Conservation (phyloP, 768 basidiomycete species). For the Pholiota microspora region DNA sequence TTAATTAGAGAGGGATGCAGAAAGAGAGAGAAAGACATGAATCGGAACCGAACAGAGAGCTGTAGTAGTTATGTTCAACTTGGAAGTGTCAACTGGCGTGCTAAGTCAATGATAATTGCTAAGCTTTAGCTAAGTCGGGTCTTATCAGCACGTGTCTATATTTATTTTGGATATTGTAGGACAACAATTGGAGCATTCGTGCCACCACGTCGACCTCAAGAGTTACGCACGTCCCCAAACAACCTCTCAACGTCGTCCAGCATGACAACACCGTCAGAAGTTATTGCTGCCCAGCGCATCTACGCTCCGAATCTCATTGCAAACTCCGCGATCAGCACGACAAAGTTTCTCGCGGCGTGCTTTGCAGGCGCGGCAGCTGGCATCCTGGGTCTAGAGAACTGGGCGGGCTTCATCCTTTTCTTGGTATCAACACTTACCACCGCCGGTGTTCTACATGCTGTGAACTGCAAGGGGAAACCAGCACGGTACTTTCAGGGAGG, state of each 20-base stretch:
- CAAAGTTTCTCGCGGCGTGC: constrained; percentile 81
- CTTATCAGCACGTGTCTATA: background rate
- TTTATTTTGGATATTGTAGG: background rate
- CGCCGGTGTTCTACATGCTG: constrained; percentile 55
- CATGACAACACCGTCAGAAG: constrained; percentile 50
- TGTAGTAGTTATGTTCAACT: too few species aligned
- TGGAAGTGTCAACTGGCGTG: background rate
- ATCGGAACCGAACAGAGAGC: background rate
- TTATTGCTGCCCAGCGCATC: constrained; percentile 53
- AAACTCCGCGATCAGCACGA: constrained; percentile 58
- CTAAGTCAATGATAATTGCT: background rate
- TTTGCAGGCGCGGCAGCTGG: constrained; percentile 88
- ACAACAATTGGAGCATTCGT: background rate
- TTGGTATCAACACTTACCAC: constrained; percentile 64
- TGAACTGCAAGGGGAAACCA: constrained; percentile 73
- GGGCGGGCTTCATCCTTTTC: constrained; percentile 81
- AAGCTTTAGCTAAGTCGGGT: background rate
- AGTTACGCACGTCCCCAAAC: background rate
- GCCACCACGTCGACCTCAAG: background rate
- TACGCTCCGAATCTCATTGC: constrained; percentile 65
- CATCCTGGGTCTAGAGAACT: constrained; percentile 85
- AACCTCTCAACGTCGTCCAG: background rate
- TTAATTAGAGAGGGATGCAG: background rate
- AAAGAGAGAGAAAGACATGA: background rate
- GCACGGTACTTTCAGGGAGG: constrained; percentile 60